Evolutionary conservation across 352 stramenopile genomes (phyloP), one percentile per base, ranked within the genome.

Genomic region (Phytopythium oedochilum): DNA sequence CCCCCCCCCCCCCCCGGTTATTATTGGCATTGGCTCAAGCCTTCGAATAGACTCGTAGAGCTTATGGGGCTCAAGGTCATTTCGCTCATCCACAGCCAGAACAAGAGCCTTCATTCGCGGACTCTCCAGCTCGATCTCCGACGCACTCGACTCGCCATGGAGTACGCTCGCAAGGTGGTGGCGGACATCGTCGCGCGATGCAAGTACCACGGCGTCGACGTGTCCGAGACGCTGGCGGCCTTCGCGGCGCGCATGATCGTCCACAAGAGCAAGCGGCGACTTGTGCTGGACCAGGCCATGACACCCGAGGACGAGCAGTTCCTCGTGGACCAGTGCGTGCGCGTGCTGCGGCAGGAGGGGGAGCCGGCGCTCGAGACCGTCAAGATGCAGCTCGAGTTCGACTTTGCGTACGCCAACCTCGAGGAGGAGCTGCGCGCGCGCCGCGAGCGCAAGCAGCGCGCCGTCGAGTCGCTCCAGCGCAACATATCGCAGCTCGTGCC

Each of bases 321-420:
- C 53, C 62, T 97, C 25, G 64, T 94, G 3, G 75, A 96, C 29
- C 66, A 78, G 43, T 94, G 83, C 61, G 80, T 96, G 45, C 73
- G 70, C 26, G 72, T 81, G 39, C 68, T 97, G 17, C 53, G 92
- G 0, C 79, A 91, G 45, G 55, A 74, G 38, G 86, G 95, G 17
- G 85, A 87, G 32, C 91, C 91, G 23, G 67, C 82, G 18, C 71
- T 97, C 51, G 84, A 96, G 68, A 94, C 87, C n/a, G 83, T 98
- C 57, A 97, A 97, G 63, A 98, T 98, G 89, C 93, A 98, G 70
- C 89, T 98, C 40, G 89, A 88, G 48, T 98, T 97, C 57, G 93
- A 98, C 63, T 88, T 82, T 26, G 88, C 79, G 39, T 97, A 97
- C 66, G 83, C 94, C 6, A 88, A 91, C 32, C 61, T 88, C 1